A percentile compares a stretch with the other conserved stretches of the same genome.
Evolutionary conservation across 2,329 filamentous ascomycete species (phyloP).

Genomic region (Hypoxylon sp.): DNA sequence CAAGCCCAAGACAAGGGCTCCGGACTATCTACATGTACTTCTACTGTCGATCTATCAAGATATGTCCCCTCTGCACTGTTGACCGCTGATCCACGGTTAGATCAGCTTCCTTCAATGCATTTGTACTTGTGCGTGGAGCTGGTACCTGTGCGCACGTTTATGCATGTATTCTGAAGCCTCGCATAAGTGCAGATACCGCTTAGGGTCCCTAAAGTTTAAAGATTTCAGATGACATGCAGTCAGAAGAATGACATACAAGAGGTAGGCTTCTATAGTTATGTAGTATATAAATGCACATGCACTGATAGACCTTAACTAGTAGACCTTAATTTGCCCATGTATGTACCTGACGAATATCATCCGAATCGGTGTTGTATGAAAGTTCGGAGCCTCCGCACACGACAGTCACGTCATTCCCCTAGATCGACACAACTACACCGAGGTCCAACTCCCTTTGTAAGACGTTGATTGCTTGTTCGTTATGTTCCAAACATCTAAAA

Average conservation of each 20-base stretch:
- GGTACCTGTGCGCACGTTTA: no score
- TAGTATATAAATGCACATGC: constrained; percentile 12
- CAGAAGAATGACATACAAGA: constrained; percentile 17
- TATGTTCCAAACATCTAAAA: constrained; percentile 21
- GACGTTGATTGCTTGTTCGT: constrained; percentile 20
- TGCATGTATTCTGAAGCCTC: background rate
- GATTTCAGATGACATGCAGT: constrained; percentile 13
- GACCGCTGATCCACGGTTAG: constrained; percentile 10
- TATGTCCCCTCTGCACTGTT: constrained; percentile 3
- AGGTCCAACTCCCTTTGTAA: constrained; percentile 23
- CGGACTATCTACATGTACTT: constrained; percentile 18
- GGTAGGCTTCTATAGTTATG: constrained; percentile 1
- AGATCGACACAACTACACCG: constrained; percentile 21
- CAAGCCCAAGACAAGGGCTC: constrained; percentile 23
- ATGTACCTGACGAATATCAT: constrained; percentile 13
- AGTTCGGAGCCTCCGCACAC: constrained; percentile 15
- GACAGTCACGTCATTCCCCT: constrained; percentile 36
- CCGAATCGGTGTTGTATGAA: constrained; percentile 13
- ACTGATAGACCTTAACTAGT: background rate
- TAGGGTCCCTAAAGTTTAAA: background rate
- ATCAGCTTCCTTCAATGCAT: constrained; percentile 14
- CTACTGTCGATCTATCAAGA: constrained; percentile 40
- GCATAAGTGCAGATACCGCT: background rate
- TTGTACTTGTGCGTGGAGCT: background rate
- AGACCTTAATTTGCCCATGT: no score